Evolutionary conservation across 2,329 filamentous ascomycete species (phyloP).

Genomic region (Ophiostoma sp.): DNA sequence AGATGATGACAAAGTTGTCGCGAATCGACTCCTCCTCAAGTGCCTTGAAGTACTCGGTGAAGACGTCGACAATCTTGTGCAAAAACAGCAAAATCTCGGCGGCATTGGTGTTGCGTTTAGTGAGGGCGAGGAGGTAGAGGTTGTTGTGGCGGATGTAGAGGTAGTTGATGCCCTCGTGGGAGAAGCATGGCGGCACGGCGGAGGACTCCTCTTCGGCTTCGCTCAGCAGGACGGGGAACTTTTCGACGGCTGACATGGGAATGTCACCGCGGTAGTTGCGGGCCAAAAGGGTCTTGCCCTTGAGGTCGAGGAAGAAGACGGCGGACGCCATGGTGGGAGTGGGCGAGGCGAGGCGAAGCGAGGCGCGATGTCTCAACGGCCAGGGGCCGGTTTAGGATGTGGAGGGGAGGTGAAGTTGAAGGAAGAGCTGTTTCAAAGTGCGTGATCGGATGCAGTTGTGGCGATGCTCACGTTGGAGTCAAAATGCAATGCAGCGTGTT

Average conservation of each 20-base stretch:
- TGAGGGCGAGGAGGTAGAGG: conserved; percentile 94
- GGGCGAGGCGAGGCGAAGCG: neutral
- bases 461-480: neutral
- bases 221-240: conserved; percentile 91
- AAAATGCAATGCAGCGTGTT: neutral
- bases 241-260: conserved; percentile 98
- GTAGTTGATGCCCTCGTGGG: conserved; percentile 98
- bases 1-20: conserved; percentile 99
- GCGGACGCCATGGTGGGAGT: conserved; percentile 81
- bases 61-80: conserved; percentile 97
- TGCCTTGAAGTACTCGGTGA: conserved; percentile 99
- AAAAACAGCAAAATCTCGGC: conserved; percentile 98
- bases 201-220: conserved; percentile 99
- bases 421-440: neutral
- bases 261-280: conserved; percentile 98
- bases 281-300: conserved; percentile 99
- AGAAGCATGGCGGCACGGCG: conserved; percentile 95
- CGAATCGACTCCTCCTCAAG: conserved; percentile 97
- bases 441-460: neutral
- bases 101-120: conserved; percentile 98
- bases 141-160: conserved; percentile 99
- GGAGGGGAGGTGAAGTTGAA: neutral
- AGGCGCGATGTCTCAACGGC: neutral
- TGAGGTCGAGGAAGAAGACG: conserved; percentile 96
- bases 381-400: conserved; percentile 10